A percentile compares a stretch with the other conserved stretches of the same genome.
These are phyloP conservation scores for Leptographium lundbergii DNA, from an alignment of 2,329 filamentous ascomycete species.

Conservation along the genomic window DNA sequence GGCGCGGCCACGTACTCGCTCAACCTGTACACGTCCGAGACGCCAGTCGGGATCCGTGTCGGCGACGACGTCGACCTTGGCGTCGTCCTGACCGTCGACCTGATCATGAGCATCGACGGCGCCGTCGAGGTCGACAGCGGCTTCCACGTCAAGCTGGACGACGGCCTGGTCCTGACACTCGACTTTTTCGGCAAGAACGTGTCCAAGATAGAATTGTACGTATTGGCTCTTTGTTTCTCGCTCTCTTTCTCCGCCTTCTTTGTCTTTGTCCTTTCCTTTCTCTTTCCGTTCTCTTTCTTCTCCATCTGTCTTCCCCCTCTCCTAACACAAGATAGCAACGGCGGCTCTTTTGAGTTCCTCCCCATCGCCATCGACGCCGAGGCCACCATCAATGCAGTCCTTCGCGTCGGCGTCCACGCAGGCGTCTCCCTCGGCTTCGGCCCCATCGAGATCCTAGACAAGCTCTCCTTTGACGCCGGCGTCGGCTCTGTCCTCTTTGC, in stretches of 20 bases:
- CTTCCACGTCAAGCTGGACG: conserved; percentile 41
- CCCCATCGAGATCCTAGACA: conserved; percentile 9
- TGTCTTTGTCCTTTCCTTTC: not conserved
- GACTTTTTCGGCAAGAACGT: conserved; percentile 36
- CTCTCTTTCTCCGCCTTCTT: not conserved
- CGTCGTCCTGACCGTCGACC: conserved; percentile 33
- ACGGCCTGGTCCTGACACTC: conserved; percentile 34
- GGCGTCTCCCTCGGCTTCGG: conserved; percentile 22
- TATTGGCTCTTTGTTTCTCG: not conserved
- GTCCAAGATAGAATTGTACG: conserved; percentile 36
- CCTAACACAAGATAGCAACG: conserved; percentile 24
- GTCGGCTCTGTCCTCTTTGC: conserved; percentile 35
- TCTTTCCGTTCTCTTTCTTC: not conserved
- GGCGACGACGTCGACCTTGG: conserved; percentile 30
- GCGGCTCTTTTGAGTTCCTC: conserved; percentile 42
- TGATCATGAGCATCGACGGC: conserved; percentile 35
- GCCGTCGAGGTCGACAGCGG: conserved; percentile 38
- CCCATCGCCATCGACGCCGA: conserved; percentile 34
- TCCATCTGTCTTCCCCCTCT: not conserved
- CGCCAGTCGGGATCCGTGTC: conserved; percentile 27
- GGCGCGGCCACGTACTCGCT: conserved; percentile 32
- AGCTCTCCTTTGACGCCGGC: conserved; percentile 25
- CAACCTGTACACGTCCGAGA: conserved; percentile 33
- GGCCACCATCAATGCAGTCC: conserved; percentile 29
- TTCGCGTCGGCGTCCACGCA: conserved; percentile 33